Conservation (phyloP, 306 rosid genomes). For the Potentilla sterilis region DNA sequence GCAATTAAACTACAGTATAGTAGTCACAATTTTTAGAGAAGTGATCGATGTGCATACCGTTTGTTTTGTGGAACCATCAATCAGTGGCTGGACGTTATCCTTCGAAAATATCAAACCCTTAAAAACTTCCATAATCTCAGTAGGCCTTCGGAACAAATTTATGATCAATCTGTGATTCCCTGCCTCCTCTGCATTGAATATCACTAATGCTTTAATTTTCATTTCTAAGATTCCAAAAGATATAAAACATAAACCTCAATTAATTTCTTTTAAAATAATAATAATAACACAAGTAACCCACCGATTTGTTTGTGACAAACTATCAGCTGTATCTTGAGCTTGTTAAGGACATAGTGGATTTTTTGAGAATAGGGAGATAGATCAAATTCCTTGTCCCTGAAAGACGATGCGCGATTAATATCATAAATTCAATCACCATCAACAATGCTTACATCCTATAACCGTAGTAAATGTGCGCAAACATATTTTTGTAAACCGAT, state of each 20-base stretch:
- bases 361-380: conserved; percentile 48
- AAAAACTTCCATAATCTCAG: conserved; percentile 36
- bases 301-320: conserved; percentile 38
- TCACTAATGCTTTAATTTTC: background rate
- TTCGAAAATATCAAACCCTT: conserved; percentile 28
- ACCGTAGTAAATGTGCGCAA: background rate
- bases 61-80: conserved; percentile 49
- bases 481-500: background rate
- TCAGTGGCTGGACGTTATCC: conserved; percentile 26
- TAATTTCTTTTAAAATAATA: background rate
- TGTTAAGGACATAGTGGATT: conserved; percentile 38
- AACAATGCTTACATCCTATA: too few relatives aligned
- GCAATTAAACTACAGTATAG: background rate
- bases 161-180: background rate
- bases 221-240: background rate
- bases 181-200: conserved; percentile 18
- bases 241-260: background rate
- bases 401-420: background rate
- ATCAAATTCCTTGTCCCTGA: conserved; percentile 42
- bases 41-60: conserved; percentile 21
- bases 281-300: background rate
- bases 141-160: conserved; percentile 21
- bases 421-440: background rate
- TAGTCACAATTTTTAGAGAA: background rate
- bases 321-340: conserved; percentile 35